These are phyloP conservation scores for Grosmannia serpens DNA, from an alignment of 2,329 filamentous ascomycete genomes.

Conservation along the genomic window DNA sequence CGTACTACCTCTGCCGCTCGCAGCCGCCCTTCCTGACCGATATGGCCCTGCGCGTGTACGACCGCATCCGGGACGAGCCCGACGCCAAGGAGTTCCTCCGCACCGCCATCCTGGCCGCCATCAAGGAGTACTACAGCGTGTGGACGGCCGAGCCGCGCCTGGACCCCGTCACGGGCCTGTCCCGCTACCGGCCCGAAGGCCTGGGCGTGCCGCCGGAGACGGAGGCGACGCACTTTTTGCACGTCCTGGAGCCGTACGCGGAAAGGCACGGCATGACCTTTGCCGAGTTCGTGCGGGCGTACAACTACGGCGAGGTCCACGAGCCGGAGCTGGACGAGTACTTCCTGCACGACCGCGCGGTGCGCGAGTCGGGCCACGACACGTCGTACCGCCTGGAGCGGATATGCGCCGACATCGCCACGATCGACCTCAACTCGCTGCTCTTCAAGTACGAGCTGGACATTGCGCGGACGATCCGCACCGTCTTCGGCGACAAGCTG, in stretches of 20 bases:
- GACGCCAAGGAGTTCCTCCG: constrained; percentile 72
- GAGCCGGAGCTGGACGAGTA: constrained; percentile 92
- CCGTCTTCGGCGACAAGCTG: constrained; percentile 71
- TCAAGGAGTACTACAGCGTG: constrained; percentile 90
- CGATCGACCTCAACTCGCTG: constrained; percentile 87
- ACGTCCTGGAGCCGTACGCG: constrained; percentile 70
- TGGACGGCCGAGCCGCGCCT: constrained; percentile 73
- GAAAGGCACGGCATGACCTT: constrained; percentile 76
- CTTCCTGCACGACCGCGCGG: constrained; percentile 89
- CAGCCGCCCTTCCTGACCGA: constrained; percentile 96
- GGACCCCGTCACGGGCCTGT: constrained; percentile 67
- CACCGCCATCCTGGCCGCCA: constrained; percentile 72
- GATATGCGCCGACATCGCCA: constrained; percentile 78
- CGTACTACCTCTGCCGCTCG: constrained; percentile 88
- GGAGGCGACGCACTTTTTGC: constrained; percentile 75
- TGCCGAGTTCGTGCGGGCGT: constrained; percentile 74
- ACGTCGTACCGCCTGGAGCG: constrained; percentile 89
- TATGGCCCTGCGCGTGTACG: constrained; percentile 89
- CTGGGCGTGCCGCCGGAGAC: constrained; percentile 84
- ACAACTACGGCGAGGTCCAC: constrained; percentile 64
- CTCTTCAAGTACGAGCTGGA: constrained; percentile 97
- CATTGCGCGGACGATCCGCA: constrained; percentile 77
- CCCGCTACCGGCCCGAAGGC: constrained; percentile 74
- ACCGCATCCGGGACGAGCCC: constrained; percentile 79
- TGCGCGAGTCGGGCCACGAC: constrained; percentile 93